Conservation (phyloP, 768 basidiomycete genomes). For the Mycena rebaudengoi region DNA sequence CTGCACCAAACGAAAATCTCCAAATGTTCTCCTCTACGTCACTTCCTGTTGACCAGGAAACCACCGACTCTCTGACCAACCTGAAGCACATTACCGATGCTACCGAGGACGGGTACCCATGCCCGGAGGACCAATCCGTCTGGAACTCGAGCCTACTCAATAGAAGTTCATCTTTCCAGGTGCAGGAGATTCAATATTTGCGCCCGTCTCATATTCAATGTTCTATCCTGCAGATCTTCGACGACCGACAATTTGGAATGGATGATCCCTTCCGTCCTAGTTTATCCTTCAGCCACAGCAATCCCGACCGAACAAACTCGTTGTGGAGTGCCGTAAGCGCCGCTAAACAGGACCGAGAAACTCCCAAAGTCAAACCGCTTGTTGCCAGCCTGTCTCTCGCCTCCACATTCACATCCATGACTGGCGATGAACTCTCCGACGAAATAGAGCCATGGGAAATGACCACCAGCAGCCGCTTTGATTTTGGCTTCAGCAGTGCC, state of each 20-base stretch:
- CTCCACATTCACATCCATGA: constrained; percentile 8
- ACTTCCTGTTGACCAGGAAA: background rate
- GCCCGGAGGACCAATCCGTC: background rate
- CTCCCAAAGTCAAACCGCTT: too few species aligned
- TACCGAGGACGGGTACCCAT: background rate
- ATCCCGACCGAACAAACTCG: background rate
- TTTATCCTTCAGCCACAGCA: background rate
- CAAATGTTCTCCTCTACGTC: background rate
- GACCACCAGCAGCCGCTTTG: background rate
- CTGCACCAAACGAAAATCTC: too few species aligned
- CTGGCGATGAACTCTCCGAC: constrained; percentile 13
- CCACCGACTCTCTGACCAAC: background rate
- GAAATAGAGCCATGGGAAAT: constrained; percentile 9
- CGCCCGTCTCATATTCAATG: background rate
- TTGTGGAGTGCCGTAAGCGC: constrained; percentile 1
- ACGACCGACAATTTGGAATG: background rate
- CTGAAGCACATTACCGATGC: background rate
- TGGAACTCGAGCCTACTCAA: background rate
- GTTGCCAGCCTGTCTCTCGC: background rate
- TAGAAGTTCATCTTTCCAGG: background rate
- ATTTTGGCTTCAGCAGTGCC: constrained; percentile 13
- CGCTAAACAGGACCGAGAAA: background rate
- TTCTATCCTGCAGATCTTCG: background rate
- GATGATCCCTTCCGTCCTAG: background rate
- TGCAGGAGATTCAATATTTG: too few species aligned